Conservation (phyloP, 2,329 filamentous ascomycete genomes). For the Pseudocercospora musae region DNA sequence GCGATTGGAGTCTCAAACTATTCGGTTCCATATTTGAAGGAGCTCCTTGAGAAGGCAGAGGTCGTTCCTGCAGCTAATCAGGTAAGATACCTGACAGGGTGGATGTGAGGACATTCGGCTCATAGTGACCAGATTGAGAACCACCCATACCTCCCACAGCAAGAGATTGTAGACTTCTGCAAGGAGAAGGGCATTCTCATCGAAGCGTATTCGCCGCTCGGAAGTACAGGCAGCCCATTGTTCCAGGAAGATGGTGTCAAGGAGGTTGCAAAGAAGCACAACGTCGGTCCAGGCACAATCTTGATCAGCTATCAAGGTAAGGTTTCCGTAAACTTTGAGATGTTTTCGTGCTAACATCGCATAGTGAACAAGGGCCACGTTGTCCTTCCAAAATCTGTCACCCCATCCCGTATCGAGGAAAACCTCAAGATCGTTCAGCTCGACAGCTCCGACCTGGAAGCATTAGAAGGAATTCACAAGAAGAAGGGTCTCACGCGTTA, state of each 20-base stretch:
- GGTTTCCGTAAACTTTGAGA: slow-evolving; percentile 28
- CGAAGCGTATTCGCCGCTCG: slow-evolving; percentile 62
- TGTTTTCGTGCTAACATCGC: slow-evolving; percentile 8
- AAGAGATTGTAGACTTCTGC: slow-evolving; percentile 68
- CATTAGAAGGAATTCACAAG: slow-evolving; percentile 46
- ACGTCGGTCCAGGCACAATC: slow-evolving; percentile 52
- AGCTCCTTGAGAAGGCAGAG: slow-evolving; percentile 41
- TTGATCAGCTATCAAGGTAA: slow-evolving; percentile 70
- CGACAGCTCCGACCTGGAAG: slow-evolving; percentile 60
- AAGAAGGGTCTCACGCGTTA: slow-evolving; percentile 47
- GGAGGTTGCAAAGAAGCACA: slow-evolving; percentile 50
- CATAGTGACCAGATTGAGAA: slow-evolving; percentile 59
- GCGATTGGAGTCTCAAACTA: slow-evolving; percentile 52
- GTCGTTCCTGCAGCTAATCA: slow-evolving; percentile 31
- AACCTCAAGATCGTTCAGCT: slow-evolving; percentile 67
- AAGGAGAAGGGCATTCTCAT: slow-evolving; percentile 66
- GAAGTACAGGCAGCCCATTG: slow-evolving; percentile 48
- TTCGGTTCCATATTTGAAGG: slow-evolving; percentile 47
- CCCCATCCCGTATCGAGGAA: slow-evolving; percentile 58
- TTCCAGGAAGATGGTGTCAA: slow-evolving; percentile 48
- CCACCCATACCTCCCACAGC: slow-evolving; percentile 67
- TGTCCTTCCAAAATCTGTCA: slow-evolving; percentile 63
- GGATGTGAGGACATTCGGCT: neutral
- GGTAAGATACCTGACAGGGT: neutral
- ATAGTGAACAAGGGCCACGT: slow-evolving; percentile 65